Evolutionary conservation across 768 basidiomycete genomes (phyloP), one percentile per base, ranked within the genome.

Genomic region (Phylloporus sp.): DNA sequence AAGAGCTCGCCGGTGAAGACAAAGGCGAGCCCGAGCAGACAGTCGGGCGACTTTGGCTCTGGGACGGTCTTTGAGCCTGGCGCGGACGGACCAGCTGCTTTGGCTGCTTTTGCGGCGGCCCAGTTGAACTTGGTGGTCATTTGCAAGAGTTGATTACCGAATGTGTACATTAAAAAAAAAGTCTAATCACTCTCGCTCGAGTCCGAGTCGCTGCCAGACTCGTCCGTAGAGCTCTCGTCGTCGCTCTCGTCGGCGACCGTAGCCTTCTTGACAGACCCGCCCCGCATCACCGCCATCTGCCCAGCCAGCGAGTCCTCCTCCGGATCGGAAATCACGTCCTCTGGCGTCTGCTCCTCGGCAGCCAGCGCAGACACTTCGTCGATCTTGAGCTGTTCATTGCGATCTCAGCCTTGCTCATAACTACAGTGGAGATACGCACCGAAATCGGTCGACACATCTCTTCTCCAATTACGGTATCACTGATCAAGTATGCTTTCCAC

Each of bases 321-420:
- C 0, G 97, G 97, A 44, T 98, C 97, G 0, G 94, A 97, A 57
- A 98, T 99, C 53, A 97, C 95, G 63, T 97, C 94, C 31, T 95
- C 95, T 20, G 73, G 73, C 26, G 72, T 79, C 50, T 79, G 74
- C 35, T 86, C 86, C 6, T 84, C 84, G 0, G 73, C 72, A 11
- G 66, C 73, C 16, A 86, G 71, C 1, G 74, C 75, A 10, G 84
- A 77, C 4, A 80, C 72, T 36, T 91, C 86, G 47, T 94, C 90
- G 29, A 97, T 86, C 65, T 87, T 86, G 55, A 97, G 82, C 91
- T 95, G 57, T 9, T 54, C 46, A 2, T 24, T 12, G 13, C 10
- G 39, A 44, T 13, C 26, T 59, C 46, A 64, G 47, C 11, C 27
- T 45, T 41, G 18, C 48, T 18, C 31, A 27, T 23, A 48, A 23